Percentiles rank a stretch among this genome's conserved stretches.
Evolutionary conservation across 106 monocot species (phyloP).

Genomic region (Allium fistulosum): DNA sequence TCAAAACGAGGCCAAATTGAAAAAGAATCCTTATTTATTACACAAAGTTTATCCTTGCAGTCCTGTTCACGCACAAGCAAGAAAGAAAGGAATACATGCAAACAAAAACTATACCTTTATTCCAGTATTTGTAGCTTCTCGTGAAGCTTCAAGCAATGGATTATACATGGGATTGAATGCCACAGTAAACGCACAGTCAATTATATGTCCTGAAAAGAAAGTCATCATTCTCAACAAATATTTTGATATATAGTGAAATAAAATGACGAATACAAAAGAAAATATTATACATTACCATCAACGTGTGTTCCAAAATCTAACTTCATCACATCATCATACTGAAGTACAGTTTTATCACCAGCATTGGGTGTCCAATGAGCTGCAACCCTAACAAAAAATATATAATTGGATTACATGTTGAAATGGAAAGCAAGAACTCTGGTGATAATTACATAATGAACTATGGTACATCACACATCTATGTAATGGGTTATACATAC

Average conservation of each 20-base stretch:
- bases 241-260: neutral
- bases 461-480: no score
- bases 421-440: neutral
- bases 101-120: constrained; percentile 46
- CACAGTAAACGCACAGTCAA: constrained; percentile 97
- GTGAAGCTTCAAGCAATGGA: constrained; percentile 92
- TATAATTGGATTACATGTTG: constrained; percentile 1
- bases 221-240: neutral
- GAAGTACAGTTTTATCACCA: constrained; percentile 98
- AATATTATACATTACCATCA: constrained; percentile 47
- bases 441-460: neutral
- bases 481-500: no score
- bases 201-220: constrained; percentile 56
- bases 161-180: constrained; percentile 96
- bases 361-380: constrained; percentile 99
- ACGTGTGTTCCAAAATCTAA: constrained; percentile 97
- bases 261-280: neutral
- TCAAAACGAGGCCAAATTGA: no score
- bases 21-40: neutral
- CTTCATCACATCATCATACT: constrained; percentile 99
- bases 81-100: constrained; percentile 4
- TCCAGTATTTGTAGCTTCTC: constrained; percentile 93
- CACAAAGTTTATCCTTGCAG: neutral
- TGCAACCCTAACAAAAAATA: constrained; percentile 68
- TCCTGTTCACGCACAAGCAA: neutral